phyloP scores from a whole-genome alignment of 2,329 filamentous ascomycete genomes.

The Talaromyces sp. region DNA sequence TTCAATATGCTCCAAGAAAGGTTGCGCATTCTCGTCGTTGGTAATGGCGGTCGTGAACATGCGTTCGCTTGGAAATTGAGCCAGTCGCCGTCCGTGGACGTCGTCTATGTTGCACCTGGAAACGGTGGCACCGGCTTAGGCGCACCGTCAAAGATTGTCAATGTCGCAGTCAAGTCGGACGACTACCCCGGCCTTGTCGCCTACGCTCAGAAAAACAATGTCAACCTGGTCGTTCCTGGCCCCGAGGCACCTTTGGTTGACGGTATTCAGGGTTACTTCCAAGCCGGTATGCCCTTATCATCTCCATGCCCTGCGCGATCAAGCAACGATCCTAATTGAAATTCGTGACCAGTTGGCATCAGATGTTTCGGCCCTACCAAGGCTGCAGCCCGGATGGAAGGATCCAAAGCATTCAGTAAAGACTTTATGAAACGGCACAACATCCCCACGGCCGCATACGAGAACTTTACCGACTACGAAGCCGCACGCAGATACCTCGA shows the following conservation, averaged over 20 bases:
- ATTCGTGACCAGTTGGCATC: conserved; percentile 57
- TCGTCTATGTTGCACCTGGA: conserved; percentile 67
- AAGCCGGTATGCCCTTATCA: conserved; percentile 42
- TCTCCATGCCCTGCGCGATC: not conserved
- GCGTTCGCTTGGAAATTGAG: conserved; percentile 90
- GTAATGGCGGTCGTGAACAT: conserved; percentile 92
- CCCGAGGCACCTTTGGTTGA: conserved; percentile 92
- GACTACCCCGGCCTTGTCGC: conserved; percentile 75
- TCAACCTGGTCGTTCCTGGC: conserved; percentile 84
- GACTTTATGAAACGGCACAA: conserved; percentile 92
- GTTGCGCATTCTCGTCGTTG: conserved; percentile 77
- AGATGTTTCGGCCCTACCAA: conserved; percentile 81
- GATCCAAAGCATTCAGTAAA: conserved; percentile 95
- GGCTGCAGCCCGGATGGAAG: conserved; percentile 84
- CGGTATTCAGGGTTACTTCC: conserved; percentile 82
- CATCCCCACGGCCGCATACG: conserved; percentile 87
- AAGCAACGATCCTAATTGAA: not conserved
- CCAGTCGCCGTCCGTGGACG: conserved; percentile 73
- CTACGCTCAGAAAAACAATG: conserved; percentile 67
- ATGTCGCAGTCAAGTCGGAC: conserved; percentile 68
- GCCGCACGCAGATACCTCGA: conserved; percentile 72
- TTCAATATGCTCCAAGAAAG: conserved; percentile 41
- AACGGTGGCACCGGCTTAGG: conserved; percentile 78
- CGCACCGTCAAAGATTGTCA: conserved; percentile 60
- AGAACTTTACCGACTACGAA: conserved; percentile 79